Percentiles rank a stretch among this genome's conserved stretches.
Evolutionary conservation across 306 rosid species (phyloP).

Genomic region (Urtica urens): DNA sequence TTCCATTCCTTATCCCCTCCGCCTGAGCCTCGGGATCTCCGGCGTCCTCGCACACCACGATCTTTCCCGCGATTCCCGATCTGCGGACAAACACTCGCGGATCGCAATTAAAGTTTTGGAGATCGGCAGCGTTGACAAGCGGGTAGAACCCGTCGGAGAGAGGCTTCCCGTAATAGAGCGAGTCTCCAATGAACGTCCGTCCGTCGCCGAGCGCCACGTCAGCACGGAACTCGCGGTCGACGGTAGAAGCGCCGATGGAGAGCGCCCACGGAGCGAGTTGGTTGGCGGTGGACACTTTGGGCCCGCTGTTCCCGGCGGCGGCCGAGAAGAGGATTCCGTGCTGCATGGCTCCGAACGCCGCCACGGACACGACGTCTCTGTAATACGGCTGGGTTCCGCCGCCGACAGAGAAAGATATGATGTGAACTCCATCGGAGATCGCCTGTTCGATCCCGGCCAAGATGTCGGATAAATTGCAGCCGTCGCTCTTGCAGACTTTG

Average conservation of each 20-base stretch:
- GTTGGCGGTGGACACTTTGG: neutral
- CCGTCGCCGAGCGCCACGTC: constrained; percentile 15
- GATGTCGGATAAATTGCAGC: constrained; percentile 1
- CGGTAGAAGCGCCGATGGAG: constrained; percentile 17
- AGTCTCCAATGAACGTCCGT: constrained; percentile 5
- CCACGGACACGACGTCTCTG: neutral
- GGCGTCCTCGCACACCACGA: constrained; percentile 69
- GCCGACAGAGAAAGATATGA: constrained; percentile 14
- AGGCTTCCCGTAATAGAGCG: neutral
- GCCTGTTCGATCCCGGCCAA: constrained; percentile 15
- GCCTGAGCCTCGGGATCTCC: constrained; percentile 32
- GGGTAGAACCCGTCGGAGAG: constrained; percentile 28
- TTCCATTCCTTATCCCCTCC: constrained; percentile 50
- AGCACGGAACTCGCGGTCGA: constrained; percentile 13
- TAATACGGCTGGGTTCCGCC: neutral
- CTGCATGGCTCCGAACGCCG: constrained; percentile 1
- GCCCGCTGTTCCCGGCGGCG: constrained; percentile 8
- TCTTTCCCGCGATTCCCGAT: constrained; percentile 52
- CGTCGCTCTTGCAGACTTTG: neutral
- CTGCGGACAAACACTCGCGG: constrained; percentile 16
- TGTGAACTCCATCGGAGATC: constrained; percentile 17
- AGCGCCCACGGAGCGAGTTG: constrained; percentile 20
- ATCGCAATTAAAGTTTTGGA: constrained; percentile 41
- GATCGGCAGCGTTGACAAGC: constrained; percentile 41
- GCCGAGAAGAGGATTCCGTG: constrained; percentile 13